phyloP scores from a whole-genome alignment of 2,329 filamentous ascomycete species.

The Sclerotinia borealis region DNA sequence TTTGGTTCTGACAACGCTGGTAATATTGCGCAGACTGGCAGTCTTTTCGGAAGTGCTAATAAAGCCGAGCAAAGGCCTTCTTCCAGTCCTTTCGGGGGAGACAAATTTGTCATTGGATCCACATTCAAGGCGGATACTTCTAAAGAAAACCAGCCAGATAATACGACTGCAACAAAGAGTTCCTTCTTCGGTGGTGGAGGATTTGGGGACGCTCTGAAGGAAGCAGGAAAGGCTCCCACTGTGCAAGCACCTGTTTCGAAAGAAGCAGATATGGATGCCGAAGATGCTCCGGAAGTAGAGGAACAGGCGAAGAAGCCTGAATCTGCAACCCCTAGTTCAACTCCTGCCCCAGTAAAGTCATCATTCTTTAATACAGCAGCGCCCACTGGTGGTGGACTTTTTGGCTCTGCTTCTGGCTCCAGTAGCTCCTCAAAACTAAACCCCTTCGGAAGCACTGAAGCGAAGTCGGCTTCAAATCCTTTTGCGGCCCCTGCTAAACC shows the following conservation, averaged over 20 bases:
- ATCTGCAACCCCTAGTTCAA: slow-evolving; percentile 24
- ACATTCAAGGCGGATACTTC: slow-evolving; percentile 41
- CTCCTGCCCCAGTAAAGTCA: slow-evolving; percentile 23
- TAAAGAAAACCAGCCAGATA: slow-evolving; percentile 52
- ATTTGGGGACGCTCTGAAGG: slow-evolving; percentile 54
- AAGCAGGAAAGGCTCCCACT: slow-evolving; percentile 35
- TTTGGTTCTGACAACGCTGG: slow-evolving; percentile 26
- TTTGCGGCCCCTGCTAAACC: slow-evolving; percentile 4
- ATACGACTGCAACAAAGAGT: slow-evolving; percentile 37
- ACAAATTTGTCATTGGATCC: slow-evolving; percentile 29
- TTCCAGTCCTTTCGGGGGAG: slow-evolving; percentile 15
- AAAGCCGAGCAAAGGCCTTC: slow-evolving; percentile 30
- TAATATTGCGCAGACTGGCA: slow-evolving; percentile 1
- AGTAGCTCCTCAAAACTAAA: slow-evolving; percentile 14
- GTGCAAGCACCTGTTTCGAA: slow-evolving; percentile 32
- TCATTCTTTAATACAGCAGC: slow-evolving; percentile 17
- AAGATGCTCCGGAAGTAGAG: slow-evolving; percentile 19
- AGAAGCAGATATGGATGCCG: slow-evolving; percentile 48
- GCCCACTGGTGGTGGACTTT: slow-evolving; percentile 14
- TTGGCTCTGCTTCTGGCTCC: slow-evolving; percentile 20
- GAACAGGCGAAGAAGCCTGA: slow-evolving; percentile 14
- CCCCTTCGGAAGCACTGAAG: slow-evolving; percentile 15
- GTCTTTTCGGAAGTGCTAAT: slow-evolving; percentile 35
- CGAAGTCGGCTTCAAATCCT: background rate
- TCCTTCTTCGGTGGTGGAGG: slow-evolving; percentile 52